Evolutionary conservation across 2,329 filamentous ascomycete species (phyloP).

Genomic region (Hymenotorrendiella dingleyae): DNA sequence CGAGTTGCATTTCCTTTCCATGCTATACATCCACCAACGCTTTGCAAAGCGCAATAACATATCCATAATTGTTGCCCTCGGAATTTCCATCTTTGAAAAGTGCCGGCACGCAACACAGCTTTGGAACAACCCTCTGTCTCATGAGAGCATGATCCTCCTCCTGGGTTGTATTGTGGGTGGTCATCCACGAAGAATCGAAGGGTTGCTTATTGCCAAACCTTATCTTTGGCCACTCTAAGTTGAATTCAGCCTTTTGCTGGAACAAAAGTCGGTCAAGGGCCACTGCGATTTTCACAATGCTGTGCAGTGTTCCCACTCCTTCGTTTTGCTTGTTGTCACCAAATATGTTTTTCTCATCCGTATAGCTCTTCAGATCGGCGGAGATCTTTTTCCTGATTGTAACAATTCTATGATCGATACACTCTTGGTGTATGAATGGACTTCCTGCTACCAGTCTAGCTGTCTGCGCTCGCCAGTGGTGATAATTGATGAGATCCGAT

Average conservation of each 20-base stretch:
- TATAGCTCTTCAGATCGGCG: background rate
- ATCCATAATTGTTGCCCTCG: background rate
- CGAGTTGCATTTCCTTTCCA: no score
- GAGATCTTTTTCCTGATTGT: background rate
- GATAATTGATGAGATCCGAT: background rate
- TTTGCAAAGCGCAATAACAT: background rate
- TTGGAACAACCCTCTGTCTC: background rate
- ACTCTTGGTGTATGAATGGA: background rate
- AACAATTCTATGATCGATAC: background rate
- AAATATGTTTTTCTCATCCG: background rate
- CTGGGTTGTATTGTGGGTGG: background rate
- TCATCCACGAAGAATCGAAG: background rate
- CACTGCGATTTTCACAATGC: background rate
- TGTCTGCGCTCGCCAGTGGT: constrained; percentile 1
- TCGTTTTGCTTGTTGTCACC: background rate
- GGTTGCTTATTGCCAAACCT: background rate
- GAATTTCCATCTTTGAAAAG: background rate
- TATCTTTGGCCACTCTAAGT: no score
- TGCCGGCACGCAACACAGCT: background rate
- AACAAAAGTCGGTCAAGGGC: background rate
- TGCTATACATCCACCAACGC: background rate
- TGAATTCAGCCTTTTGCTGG: background rate
- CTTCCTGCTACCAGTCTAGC: background rate
- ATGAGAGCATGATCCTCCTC: background rate
- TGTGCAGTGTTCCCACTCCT: background rate